Percentiles rank a stretch among this genome's conserved stretches.
These are phyloP conservation scores for Mucor velutinosus DNA, from an alignment of 371 early-diverging fungal genomes.

Conservation along the genomic window DNA sequence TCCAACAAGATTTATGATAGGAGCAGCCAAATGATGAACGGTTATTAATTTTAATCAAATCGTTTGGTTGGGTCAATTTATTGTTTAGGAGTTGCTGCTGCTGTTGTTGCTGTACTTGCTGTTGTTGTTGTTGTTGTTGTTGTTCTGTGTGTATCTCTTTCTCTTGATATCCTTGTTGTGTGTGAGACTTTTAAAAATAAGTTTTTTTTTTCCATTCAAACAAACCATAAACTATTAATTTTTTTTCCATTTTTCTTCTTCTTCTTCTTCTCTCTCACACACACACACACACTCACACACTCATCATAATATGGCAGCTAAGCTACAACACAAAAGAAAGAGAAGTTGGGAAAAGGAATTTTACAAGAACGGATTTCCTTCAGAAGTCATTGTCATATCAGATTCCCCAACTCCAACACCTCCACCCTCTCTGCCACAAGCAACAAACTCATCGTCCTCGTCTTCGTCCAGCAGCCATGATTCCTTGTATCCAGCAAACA, in stretches of 20 bases:
- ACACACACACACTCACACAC: background rate
- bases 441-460: background rate
- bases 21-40: background rate
- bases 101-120: background rate
- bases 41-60: conserved; percentile 1
- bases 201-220: conserved; percentile 2
- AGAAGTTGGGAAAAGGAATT: conserved; percentile 55
- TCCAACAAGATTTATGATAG: background rate
- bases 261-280: background rate
- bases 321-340: conserved; percentile 8
- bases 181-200: background rate
- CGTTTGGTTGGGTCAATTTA: background rate
- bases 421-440: background rate
- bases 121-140: background rate
- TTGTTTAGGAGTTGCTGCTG: conserved; percentile 1
- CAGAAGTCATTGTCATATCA: conserved; percentile 62
- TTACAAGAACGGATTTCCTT: conserved; percentile 58
- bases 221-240: background rate
- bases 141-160: background rate
- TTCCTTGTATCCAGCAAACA: background rate
- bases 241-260: background rate
- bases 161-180: background rate
- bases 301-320: background rate
- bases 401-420: conserved; percentile 44
- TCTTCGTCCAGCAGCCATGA: background rate